phyloP scores from a whole-genome alignment of 2,329 filamentous ascomycete species.

The Alternaria novae-zelandiae region DNA sequence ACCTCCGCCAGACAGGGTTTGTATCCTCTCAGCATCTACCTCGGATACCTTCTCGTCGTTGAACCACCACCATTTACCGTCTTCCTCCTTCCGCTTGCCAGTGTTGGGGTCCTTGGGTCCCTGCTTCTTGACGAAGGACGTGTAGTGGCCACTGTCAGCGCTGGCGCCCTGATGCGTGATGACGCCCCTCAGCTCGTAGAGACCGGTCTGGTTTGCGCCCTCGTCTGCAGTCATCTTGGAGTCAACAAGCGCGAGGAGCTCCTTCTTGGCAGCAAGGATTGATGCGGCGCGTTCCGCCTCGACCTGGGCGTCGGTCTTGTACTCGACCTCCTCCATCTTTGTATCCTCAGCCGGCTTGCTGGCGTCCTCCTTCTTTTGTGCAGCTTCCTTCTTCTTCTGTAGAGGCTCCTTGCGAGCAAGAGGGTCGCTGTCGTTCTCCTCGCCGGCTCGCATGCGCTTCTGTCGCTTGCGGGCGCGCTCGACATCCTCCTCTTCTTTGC shows the following conservation, averaged over 20 bases:
- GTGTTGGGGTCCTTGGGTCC: conserved; percentile 73
- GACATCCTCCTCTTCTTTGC: conserved; percentile 93
- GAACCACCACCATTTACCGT: conserved; percentile 99
- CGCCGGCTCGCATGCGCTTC: conserved; percentile 69
- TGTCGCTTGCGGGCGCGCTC: conserved; percentile 91
- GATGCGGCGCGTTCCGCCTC: conserved; percentile 82
- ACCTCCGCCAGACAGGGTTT: conserved; percentile 87
- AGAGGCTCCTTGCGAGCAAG: conserved; percentile 56
- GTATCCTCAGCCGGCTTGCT: conserved; percentile 62
- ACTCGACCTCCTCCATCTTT: conserved; percentile 74
- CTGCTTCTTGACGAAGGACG: conserved; percentile 94
- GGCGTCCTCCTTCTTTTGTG: conserved; percentile 58
- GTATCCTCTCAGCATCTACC: conserved; percentile 89
- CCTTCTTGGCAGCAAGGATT: conserved; percentile 82
- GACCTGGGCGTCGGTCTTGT: conserved; percentile 92
- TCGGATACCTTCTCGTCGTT: conserved; percentile 98
- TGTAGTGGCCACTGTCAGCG: conserved; percentile 98
- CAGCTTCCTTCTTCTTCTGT: conserved; percentile 58
- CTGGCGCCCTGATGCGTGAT: conserved; percentile 97
- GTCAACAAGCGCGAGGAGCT: conserved; percentile 79
- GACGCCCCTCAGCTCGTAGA: conserved; percentile 93
- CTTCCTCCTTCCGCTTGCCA: conserved; percentile 79
- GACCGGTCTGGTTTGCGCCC: conserved; percentile 87
- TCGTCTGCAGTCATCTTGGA: conserved; percentile 76
- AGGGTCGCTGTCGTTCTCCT: conserved; percentile 57